Evolutionary conservation across 306 rosid genomes (phyloP).

Genomic region (Vachellia collinsii): DNA sequence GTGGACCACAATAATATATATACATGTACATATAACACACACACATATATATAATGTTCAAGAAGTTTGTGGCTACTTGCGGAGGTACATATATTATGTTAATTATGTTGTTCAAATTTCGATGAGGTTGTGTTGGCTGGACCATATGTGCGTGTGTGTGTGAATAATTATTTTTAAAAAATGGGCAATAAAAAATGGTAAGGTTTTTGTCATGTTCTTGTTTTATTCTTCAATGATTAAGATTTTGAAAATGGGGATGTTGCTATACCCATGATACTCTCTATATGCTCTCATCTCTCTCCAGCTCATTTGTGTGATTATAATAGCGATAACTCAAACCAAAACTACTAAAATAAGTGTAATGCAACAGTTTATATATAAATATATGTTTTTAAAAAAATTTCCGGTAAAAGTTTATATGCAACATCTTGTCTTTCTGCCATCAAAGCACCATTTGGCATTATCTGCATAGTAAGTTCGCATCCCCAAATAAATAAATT

Average conservation of each 20-base stretch:
- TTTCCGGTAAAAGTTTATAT: conserved; percentile 17
- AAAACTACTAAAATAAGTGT: neutral
- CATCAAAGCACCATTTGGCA: neutral
- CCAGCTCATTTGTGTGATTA: conserved; percentile 62
- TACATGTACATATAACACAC: no score
- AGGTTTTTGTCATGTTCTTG: conserved; percentile 76
- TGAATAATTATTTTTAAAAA: neutral
- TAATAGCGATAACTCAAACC: conserved; percentile 19
- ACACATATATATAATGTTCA: neutral
- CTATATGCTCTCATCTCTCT: conserved; percentile 50
- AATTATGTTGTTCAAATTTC: conserved; percentile 46
- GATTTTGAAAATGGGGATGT: conserved; percentile 65
- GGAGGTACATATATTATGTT: conserved; percentile 44
- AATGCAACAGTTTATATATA: conserved; percentile 5
- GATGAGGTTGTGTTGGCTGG: conserved; percentile 45
- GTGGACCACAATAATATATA: neutral
- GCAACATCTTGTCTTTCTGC: neutral
- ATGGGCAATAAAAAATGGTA: conserved; percentile 22
- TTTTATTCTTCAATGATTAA: conserved; percentile 73
- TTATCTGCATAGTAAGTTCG: neutral
- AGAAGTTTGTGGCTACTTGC: conserved; percentile 28
- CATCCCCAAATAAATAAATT: neutral
- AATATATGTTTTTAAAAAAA: neutral
- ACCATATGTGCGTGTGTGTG: neutral
- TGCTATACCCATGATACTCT: conserved; percentile 53